A percentile compares a stretch with the other conserved stretches of the same genome.
Evolutionary conservation across 345 rosid species (phyloP).

Genomic region (Mallotus nudiflorus): DNA sequence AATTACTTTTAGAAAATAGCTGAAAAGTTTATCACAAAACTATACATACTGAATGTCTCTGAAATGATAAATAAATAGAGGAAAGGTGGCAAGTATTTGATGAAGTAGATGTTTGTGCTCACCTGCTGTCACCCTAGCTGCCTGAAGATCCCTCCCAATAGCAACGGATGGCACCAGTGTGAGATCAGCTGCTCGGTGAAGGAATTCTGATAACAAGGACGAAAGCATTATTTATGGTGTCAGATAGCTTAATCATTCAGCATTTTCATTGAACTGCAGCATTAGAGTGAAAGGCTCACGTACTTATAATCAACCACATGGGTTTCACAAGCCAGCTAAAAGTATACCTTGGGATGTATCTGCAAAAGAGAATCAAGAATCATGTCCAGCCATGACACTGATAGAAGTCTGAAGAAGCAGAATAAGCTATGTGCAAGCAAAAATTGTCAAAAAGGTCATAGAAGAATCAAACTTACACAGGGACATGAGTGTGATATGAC

Average conservation of each 20-base stretch:
- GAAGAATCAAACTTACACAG: slow-evolving; percentile 69
- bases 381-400: slow-evolving; percentile 6
- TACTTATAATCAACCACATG: slow-evolving; percentile 97
- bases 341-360: slow-evolving; percentile 96
- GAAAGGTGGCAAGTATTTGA: not conserved
- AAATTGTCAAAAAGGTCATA: slow-evolving; percentile 2
- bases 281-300: slow-evolving; percentile 24
- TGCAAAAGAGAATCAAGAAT: slow-evolving; percentile 39
- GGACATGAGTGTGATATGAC: slow-evolving; percentile 99
- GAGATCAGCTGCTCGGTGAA: slow-evolving; percentile 97
- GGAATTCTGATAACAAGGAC: slow-evolving; percentile 62
- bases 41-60: not conserved
- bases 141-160: slow-evolving; percentile 78
- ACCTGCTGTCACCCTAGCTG: slow-evolving; percentile 91
- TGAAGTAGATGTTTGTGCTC: slow-evolving; percentile 15
- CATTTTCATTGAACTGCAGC: not conserved
- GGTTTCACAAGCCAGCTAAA: slow-evolving; percentile 97
- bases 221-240: slow-evolving; percentile 6
- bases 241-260: slow-evolving; percentile 1
- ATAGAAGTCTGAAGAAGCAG: not conserved
- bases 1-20: not conserved
- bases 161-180: slow-evolving; percentile 97
- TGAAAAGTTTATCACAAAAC: not conserved
- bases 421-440: slow-evolving; percentile 4
- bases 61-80: too few species aligned